Evolutionary conservation across 139 green algal species (phyloP), one percentile per base, ranked within the genome.

Genomic region (Zygnema circumcarinatum): DNA sequence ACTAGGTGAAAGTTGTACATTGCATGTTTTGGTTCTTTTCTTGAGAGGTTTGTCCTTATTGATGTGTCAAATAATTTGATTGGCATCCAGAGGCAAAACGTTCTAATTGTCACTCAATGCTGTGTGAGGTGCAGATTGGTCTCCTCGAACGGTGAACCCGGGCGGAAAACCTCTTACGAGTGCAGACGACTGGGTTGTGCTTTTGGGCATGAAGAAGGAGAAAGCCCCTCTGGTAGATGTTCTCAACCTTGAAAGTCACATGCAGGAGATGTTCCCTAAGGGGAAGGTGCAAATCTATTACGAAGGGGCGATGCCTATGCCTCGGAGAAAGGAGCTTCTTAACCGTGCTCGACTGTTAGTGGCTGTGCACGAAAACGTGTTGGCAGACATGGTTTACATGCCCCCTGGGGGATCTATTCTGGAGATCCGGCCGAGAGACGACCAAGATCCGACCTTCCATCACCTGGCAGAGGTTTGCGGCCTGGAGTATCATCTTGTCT

Each of bases 341-440:
- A 86, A 86, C 80, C 52, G 80, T 40, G 80, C 80, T 20, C 22
- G 35, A 25, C 20, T 86, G 25, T n/a, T 81, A 31, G 41, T 86
- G 29, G 67, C 53, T 31, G 56, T 81, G 31, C 80, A 86, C 16
- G 80, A 86, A 31, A 83, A 81, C 33, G 76, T 86, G 36, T 41
- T 86, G 7, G 32, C 80, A 1, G 56, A 86, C 67, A 86, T 86
- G 67, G 80, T 86, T 41, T 86, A 68, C 80, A 86, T 86, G 80
- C 80, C 80, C n/a, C 80, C 80, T 7, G 80, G 81, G 29, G 81
- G 67, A 21, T 39, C 38, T 42, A 52, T 87, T 42, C 33, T 87
- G 22, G 81, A 87, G 38, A 83, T 87, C 21, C 67, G 81, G 35
- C 81, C 81, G 21, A 22, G 29, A 21, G 67, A 62, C 21, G 67